Evolutionary conservation across 306 rosid species (phyloP).

Genomic region (barrel medic (Medicago truncatula)): MtrunA17r5.0-ANR NC_053043.1:34891001-34891500

Average conservation of each 20-base stretch:
- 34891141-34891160: conserved; percentile 72
- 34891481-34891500: neutral
- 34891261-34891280: too few species aligned
- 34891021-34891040: conserved; percentile 46
- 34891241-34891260: too few species aligned
- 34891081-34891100: neutral
- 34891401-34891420: conserved; percentile 38
- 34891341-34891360: too few species aligned
- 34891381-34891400: neutral
- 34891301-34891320: too few species aligned
- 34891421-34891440: conserved; percentile 10
- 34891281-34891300: too few species aligned
- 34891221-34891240: too few species aligned
- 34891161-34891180: conserved; percentile 84
- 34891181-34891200: conserved; percentile 69
- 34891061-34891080: neutral
- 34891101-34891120: conserved; percentile 62
- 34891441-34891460: neutral
- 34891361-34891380: too few species aligned
- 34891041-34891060: conserved; percentile 8
- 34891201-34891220: neutral
- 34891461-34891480: neutral
- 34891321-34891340: too few species aligned
- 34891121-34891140: conserved; percentile 85
- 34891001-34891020: conserved; percentile 60